Conservation (phyloP, 768 basidiomycete species). For the Suillus spraguei region DNA sequence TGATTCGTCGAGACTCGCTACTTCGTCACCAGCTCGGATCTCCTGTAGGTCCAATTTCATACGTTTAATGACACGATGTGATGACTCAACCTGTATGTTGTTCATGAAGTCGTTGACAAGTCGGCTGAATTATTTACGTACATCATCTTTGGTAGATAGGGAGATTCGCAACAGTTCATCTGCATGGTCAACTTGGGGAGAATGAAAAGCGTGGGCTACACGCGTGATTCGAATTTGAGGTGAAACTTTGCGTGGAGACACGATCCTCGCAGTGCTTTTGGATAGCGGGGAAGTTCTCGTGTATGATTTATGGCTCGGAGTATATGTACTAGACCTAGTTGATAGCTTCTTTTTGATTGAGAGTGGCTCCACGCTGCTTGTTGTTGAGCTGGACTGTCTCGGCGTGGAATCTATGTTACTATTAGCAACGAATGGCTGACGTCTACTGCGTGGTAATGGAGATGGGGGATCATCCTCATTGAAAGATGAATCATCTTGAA, state of each 20-base stretch:
- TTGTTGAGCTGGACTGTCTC: slow-evolving; percentile 39
- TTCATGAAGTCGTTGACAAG: not conserved
- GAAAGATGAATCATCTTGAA: slow-evolving; percentile 30
- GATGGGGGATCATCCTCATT: slow-evolving; percentile 38
- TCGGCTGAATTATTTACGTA: slow-evolving; percentile 35
- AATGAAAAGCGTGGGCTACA: slow-evolving; percentile 21
- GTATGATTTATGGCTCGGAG: slow-evolving; percentile 35
- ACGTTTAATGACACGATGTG: slow-evolving; percentile 70
- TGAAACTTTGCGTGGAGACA: slow-evolving; percentile 56
- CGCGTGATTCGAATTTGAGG: slow-evolving; percentile 48
- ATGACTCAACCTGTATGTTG: slow-evolving; percentile 63
- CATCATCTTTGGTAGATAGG: slow-evolving; percentile 66
- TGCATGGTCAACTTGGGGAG: slow-evolving; percentile 39
- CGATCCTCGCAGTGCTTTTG: slow-evolving; percentile 42
- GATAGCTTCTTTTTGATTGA: slow-evolving; percentile 87
- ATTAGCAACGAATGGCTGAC: slow-evolving; percentile 63
- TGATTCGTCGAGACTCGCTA: slow-evolving; percentile 32
- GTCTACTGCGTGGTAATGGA: slow-evolving; percentile 70
- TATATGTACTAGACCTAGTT: slow-evolving; percentile 45
- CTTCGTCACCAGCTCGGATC: slow-evolving; percentile 22
- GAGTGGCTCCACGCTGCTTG: slow-evolving; percentile 66
- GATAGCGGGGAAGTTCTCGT: slow-evolving; percentile 58
- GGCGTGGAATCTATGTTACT: slow-evolving; percentile 58
- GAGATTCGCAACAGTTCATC: slow-evolving; percentile 52
- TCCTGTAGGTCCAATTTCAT: slow-evolving; percentile 72